Percentiles rank a stretch among this genome's conserved stretches.
phyloP scores from a whole-genome alignment of 768 basidiomycete genomes.

The Sporobolomyces phaffii region DNA sequence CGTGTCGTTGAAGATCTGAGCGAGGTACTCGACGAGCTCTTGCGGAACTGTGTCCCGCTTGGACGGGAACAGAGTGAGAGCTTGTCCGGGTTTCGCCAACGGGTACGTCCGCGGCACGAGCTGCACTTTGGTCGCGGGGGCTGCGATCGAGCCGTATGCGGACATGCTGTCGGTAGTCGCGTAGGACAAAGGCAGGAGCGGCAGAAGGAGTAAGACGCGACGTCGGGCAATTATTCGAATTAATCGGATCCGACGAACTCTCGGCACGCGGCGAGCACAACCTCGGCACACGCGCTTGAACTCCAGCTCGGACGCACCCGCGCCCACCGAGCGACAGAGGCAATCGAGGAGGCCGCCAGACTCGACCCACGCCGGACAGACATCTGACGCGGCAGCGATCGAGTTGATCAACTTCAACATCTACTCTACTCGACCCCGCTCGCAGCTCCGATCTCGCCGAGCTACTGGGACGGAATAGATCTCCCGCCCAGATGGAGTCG shows the following conservation, averaged over 20 bases:
- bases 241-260: no score
- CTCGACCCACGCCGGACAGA: no score
- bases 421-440: no score
- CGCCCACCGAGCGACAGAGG: no score
- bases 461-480: no score
- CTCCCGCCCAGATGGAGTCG: conserved; percentile 66
- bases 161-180: conserved; percentile 61
- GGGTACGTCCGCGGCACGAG: conserved; percentile 29
- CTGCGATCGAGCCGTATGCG: conserved; percentile 63
- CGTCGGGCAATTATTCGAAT: no score
- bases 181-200: neutral
- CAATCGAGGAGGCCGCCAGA: no score
- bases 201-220: neutral
- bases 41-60: conserved; percentile 59
- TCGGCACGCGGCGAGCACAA: no score
- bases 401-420: no score
- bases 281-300: no score
- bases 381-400: no score
- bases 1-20: conserved; percentile 59
- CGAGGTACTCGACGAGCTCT: conserved; percentile 43
- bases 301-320: no score
- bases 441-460: neutral
- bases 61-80: conserved; percentile 46
- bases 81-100: conserved; percentile 5
- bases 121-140: conserved; percentile 7